A percentile compares a stretch with the other conserved stretches of the same genome.
phyloP scores from a whole-genome alignment of 1,284 basidiomycete genomes.

The Trichosporon sp. region DNA sequence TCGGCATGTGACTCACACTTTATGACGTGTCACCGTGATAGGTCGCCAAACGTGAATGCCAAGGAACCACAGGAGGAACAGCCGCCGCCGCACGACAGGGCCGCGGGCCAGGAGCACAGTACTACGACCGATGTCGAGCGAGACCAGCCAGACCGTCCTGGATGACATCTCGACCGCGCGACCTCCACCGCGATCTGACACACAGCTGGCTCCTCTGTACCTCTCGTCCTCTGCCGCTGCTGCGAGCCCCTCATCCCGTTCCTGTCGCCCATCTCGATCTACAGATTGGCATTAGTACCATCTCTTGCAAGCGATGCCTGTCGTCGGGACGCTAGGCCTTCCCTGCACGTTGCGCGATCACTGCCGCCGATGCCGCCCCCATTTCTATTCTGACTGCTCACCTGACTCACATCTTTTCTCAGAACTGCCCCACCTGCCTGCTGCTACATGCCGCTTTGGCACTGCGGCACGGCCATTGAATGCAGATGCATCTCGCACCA shows the following conservation, averaged over 20 bases:
- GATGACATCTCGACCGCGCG: not conserved
- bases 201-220: not conserved
- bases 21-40: conserved; percentile 10
- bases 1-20: conserved; percentile 12
- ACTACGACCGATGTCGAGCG: not conserved
- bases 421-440: not conserved
- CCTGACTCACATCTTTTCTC: not conserved
- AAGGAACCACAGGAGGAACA: not conserved
- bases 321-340: not conserved
- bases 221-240: not conserved
- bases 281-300: not conserved
- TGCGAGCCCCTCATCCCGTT: not conserved
- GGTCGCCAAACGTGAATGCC: conserved; percentile 13
- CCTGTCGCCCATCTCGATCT: conserved; percentile 13
- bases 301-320: not conserved
- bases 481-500: not conserved
- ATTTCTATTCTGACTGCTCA: not conserved
- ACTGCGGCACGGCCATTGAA: not conserved
- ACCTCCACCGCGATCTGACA: conserved; percentile 9
- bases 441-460: not conserved
- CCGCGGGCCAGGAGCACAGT: not conserved
- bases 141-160: no score
- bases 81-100: not conserved
- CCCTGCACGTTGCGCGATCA: conserved; percentile 5
- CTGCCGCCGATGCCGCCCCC: conserved; percentile 10